Base-by-base conservation (phyloP, 371 early-diverging fungal species). In the Mucor lusitanicus region DNA sequence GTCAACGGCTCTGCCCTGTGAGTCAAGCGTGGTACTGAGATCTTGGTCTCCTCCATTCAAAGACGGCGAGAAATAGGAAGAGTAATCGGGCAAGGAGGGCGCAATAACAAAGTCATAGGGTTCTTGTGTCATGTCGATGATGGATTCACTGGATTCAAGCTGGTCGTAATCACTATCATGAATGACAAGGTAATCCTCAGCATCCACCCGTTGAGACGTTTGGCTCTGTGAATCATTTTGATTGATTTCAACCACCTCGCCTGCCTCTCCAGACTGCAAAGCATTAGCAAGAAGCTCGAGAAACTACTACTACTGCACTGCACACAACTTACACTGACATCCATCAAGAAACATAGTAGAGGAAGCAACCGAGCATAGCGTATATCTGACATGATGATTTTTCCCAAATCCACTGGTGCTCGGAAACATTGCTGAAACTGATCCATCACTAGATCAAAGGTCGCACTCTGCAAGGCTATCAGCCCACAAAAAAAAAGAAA, bases 291-390 rank as follows among this genome's bases (percentile, higher is more conserved):
- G 12, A 2, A 1, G 9, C 9, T 48, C 21, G 3, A 17, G 6
- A 5, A 2, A 21, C 8, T 1, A 2, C 2, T 9, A 48, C 48
- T 48, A 5, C n/a, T 30, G 30, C 30, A 30, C 30, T 30, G 30
- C 6, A 30, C 11, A 23, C 9, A 48, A 48, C 48, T 48, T 48
- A 48, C 48, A 48, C 12, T 48, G 3, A 21, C 23, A 7, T 48
- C 48, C 21, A 0, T 48, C 3, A 48, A 12, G 9, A 21, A 23
- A 9, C 48, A 58, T 25, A 58, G 21, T 6, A 58, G 25, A 21
- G 59, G 59, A 4, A 58, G 21, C 7, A 58, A 21, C 23, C 59
- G 37, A 5, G 59, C 59, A 58, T 39, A 58, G 21, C 59, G 59
- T 3, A 58, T 13, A 39, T 58, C 59, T 0, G 59, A 35, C 13